These are phyloP conservation scores for Kodamaea laetipori DNA, from an alignment of 805 yeast genomes.

Conservation along the genomic window DNA sequence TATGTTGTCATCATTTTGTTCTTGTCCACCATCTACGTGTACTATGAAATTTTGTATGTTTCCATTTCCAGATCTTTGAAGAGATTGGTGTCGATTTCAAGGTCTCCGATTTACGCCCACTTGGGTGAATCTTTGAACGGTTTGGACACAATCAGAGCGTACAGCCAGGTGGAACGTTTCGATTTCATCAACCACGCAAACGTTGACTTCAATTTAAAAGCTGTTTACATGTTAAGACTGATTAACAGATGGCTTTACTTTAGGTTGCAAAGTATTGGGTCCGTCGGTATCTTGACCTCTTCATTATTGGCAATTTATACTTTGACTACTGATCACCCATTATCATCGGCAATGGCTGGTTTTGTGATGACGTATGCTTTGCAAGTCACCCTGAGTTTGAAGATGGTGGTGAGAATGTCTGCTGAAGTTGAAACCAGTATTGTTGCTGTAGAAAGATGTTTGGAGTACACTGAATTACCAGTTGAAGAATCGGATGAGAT, in stretches of 20 bases:
- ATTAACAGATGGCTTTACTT: constrained; percentile 30
- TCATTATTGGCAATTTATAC: constrained; percentile 47
- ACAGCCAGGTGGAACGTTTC: constrained; percentile 25
- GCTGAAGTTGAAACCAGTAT: constrained; percentile 67
- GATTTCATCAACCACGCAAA: constrained; percentile 24
- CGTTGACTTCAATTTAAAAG: constrained; percentile 23
- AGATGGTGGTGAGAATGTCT: constrained; percentile 58
- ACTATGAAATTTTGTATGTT: constrained; percentile 27
- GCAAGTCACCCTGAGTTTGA: constrained; percentile 55
- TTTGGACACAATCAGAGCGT: constrained; percentile 31
- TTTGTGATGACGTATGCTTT: constrained; percentile 65
- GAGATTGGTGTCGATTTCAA: constrained; percentile 26
- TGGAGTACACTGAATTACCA: constrained; percentile 55
- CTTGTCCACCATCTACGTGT: constrained; percentile 24
- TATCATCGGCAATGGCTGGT: constrained; percentile 64
- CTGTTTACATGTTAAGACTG: constrained; percentile 23
- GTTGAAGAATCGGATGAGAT: constrained; percentile 55
- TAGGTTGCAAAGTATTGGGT: constrained; percentile 27
- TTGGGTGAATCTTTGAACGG: constrained; percentile 33
- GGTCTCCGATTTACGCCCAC: constrained; percentile 32
- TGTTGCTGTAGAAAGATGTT: constrained; percentile 68
- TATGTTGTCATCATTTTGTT: constrained; percentile 24
- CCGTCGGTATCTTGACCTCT: constrained; percentile 24
- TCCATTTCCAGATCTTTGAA: constrained; percentile 31
- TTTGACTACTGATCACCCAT: constrained; percentile 40